Evolutionary conservation across 2,329 filamentous ascomycete genomes (phyloP), one percentile per base, ranked within the genome.

Genomic region (Aspergillus carbonarius): DNA sequence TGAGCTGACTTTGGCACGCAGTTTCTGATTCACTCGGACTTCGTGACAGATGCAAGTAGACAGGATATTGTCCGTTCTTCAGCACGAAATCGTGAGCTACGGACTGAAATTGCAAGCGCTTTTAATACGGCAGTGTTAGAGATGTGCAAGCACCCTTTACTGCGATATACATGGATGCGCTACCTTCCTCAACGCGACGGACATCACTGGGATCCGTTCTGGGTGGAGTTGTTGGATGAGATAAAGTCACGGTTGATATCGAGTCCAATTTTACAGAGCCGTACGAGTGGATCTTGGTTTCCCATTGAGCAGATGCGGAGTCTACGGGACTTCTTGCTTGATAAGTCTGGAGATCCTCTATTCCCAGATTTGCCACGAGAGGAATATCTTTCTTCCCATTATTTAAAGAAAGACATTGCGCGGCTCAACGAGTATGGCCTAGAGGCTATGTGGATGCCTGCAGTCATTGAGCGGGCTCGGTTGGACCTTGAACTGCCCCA

Each of bases 1-100:
- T 46, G 20, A n/a, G 34, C 55, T 63, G 25, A 64, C 34, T 1
- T 51, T 13, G n/a, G 3, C 6, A 13, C 15, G 9, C 23, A 78
- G 69, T 83, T 83, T 44, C 63, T 83, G 1, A 79, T 84, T 10
- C 81, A 83, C 8, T 72, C 78, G 6, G 81, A 83, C 60, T 83
- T 83, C 55, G 78, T 79, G 39, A 82, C 77, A 0, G 65, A 76
- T 15, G 80, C 78, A 3, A 80, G 70, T 60, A 70, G 81, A 0
- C 70, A 83, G 60, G 77, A 79, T 48, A 70, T 82, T 50, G 34
- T 59, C 18, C 40, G n/a, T 23, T 58, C 50, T 10, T 65, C 63
- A 1, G 48, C 49, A 67, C 2, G 80, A 15, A 84, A 83, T 55
- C 17, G 52, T 2, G 60, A 32, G 0, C 71, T 83, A 0, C 58